Evolutionary conservation across 1,284 basidiomycete genomes (phyloP).

Genomic region (Rhodofomes roseus): DNA sequence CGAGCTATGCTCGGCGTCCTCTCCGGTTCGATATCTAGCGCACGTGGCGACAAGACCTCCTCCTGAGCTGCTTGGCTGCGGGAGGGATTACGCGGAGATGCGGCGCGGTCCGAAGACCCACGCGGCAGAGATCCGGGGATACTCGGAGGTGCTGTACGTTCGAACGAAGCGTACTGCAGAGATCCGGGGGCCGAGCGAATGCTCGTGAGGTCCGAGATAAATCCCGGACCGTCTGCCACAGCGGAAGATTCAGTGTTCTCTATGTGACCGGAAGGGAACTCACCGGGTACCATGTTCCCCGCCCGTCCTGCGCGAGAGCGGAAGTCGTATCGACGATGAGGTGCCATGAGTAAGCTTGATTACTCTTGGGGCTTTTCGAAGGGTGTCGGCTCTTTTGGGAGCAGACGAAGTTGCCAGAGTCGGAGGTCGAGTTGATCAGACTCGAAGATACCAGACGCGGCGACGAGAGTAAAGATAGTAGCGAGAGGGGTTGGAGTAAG

Average conservation of each 20-base stretch:
- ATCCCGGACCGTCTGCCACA: background rate
- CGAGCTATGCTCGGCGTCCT: too few relatives aligned
- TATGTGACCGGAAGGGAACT: background rate
- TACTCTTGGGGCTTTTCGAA: background rate
- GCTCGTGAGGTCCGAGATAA: background rate
- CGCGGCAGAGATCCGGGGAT: too few relatives aligned
- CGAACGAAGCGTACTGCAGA: too few relatives aligned
- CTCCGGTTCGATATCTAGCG: background rate
- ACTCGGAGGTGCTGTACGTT: too few relatives aligned
- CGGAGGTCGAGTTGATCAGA: constrained; percentile 7
- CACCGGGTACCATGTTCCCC: constrained; percentile 1
- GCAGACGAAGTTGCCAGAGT: background rate
- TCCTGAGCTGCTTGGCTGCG: background rate
- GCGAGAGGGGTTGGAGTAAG: background rate
- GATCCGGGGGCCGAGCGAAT: background rate
- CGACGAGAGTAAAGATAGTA: background rate
- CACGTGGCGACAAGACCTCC: background rate
- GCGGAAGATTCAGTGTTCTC: too few relatives aligned
- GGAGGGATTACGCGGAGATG: background rate
- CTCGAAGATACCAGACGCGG: background rate
- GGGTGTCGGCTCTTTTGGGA: background rate
- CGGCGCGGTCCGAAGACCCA: background rate
- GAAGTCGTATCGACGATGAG: background rate
- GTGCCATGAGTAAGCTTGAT: too few relatives aligned
- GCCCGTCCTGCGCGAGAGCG: background rate